Evolutionary conservation across 2,329 filamentous ascomycete species (phyloP).

Genomic region (Trichoderma sp.): DNA sequence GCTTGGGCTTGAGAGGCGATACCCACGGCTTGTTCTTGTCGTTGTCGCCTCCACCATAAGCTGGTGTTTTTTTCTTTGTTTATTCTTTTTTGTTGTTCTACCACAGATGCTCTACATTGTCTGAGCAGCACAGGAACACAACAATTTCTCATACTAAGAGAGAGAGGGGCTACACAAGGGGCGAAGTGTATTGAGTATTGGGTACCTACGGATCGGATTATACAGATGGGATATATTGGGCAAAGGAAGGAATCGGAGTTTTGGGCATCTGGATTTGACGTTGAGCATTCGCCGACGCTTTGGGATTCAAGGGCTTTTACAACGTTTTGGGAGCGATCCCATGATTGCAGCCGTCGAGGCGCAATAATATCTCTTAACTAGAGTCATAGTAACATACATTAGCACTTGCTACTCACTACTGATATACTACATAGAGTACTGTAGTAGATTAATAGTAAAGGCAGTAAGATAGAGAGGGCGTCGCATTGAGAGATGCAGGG

Average conservation of each 20-base stretch:
- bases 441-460: background rate
- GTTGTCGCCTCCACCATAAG: background rate
- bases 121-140: background rate
- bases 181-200: background rate
- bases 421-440: background rate
- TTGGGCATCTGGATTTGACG: background rate
- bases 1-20: background rate
- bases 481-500: background rate
- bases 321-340: constrained; percentile 12
- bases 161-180: background rate
- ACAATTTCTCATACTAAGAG: background rate
- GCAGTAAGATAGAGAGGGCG: background rate
- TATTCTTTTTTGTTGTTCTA: background rate
- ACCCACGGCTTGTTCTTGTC: background rate
- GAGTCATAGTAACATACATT: background rate
- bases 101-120: background rate
- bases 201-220: background rate
- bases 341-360: background rate
- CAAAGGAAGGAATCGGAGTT: background rate
- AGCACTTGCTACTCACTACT: background rate
- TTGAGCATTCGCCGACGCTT: background rate
- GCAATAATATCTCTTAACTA: background rate
- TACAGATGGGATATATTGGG: background rate
- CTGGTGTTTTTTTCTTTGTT: background rate
- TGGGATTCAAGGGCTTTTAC: constrained; percentile 2